Base-by-base conservation (phyloP, 1,139 yeast species). In the Protomyces pachydermus region DNA sequence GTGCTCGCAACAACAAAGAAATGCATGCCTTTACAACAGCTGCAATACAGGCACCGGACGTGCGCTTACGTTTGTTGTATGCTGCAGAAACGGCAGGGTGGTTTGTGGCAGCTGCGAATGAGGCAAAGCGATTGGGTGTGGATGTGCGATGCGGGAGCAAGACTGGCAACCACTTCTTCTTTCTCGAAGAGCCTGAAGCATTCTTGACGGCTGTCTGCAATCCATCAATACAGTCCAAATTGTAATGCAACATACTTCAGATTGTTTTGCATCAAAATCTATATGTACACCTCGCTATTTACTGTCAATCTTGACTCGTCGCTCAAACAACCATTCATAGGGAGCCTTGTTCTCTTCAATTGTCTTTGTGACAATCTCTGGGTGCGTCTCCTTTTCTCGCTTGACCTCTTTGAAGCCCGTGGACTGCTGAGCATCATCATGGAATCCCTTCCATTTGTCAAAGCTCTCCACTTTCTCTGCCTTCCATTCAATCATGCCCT, bases 391-490 rank as follows among this genome's bases (percentile, higher is more conserved):
- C 53, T 58, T 52, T 32, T 52, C 62, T 9, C 62, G 56, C 20
- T 38, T 50, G 53, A 58, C 62, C 48, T 58, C 62, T 52, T 60
- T 60, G 66, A 72, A 72, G 6, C 74, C 74, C 12, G 69, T 68
- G 14, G 72, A 68, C 20, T 69, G 67, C 32, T 72, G 67, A 6
- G 71, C 74, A 45, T 71, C 73, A 42, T 71, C 73, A 50, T 72
- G 74, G 65, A 71, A 72, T 6, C 74, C 74, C 39, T 69, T 68
- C 74, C 74, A 72, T 53, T 71, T 72, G 32, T 69, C 70, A 61
- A 72, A 72, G 56, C 67, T 65, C 35, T 68, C 66, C 25, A 66
- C 67, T 45, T 66, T 65, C 18, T 67, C 68, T 3, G 64, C 60
- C 42, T 60, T 54, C 74, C 74, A 72, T 5, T 68, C 57, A 14